A percentile compares a stretch with the other conserved stretches of the same genome.
phyloP scores from a whole-genome alignment of 225 moss, liverwort and hornwort genomes.

The Bryoerythrophyllum caledonicum region DNA sequence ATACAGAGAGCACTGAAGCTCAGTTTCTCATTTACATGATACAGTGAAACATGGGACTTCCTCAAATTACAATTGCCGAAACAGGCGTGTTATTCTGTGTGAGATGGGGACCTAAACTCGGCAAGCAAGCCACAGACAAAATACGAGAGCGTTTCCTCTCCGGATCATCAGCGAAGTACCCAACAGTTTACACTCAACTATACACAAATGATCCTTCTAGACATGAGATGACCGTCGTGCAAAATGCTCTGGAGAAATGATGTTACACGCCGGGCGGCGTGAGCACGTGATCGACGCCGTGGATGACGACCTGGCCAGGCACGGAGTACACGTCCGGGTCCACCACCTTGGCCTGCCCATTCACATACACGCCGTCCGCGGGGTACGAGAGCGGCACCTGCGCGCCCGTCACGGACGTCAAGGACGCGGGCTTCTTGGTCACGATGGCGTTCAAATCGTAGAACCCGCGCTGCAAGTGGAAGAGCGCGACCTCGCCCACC shows the following conservation, averaged over 20 bases:
- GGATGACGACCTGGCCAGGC: constrained; percentile 43
- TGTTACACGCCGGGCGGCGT: constrained; percentile 33
- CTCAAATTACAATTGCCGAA: constrained; percentile 8
- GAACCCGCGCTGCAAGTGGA: constrained; percentile 42
- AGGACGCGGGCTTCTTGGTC: not conserved
- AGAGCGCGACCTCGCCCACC: constrained; percentile 20
- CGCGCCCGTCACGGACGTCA: constrained; percentile 33
- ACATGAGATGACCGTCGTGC: not conserved
- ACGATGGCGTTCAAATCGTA: constrained; percentile 31
- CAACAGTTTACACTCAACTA: constrained; percentile 4
- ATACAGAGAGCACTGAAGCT: constrained; percentile 21
- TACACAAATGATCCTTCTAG: constrained; percentile 12
- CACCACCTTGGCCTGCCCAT: constrained; percentile 34
- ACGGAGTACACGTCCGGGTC: constrained; percentile 52
- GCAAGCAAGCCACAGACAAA: not conserved
- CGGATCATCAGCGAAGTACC: not conserved
- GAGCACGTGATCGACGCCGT: constrained; percentile 60
- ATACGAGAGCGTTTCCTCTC: constrained; percentile 5
- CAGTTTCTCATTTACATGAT: constrained; percentile 28
- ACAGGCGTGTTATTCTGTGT: constrained; percentile 16
- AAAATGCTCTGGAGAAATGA: not conserved
- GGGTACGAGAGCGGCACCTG: constrained; percentile 25
- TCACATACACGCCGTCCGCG: constrained; percentile 22
- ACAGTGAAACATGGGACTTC: constrained; percentile 6
- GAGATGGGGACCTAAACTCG: constrained; percentile 6